Evolutionary conservation across 2,329 filamentous ascomycete genomes (phyloP).

Genomic region (Monilinia fructigena): DNA sequence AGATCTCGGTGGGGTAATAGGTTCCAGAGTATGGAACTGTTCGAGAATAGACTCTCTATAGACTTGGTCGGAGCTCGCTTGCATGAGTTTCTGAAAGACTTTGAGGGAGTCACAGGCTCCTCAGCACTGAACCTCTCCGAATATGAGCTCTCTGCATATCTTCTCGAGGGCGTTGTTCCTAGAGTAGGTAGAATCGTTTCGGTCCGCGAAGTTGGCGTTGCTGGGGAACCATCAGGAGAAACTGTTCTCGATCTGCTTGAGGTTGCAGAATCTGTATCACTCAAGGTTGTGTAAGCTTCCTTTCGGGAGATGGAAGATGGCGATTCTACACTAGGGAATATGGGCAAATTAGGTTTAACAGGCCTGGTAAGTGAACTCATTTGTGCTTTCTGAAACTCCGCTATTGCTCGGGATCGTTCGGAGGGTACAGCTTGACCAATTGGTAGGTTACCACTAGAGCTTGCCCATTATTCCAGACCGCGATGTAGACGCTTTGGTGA

Average conservation of each 20-base stretch:
- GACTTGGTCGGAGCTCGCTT: neutral
- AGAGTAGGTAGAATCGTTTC: neutral
- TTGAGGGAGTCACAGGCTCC: neutral
- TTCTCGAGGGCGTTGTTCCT: neutral
- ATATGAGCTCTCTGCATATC: neutral
- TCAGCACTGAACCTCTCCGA: neutral
- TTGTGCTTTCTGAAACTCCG: constrained; percentile 1
- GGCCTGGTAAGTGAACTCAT: neutral
- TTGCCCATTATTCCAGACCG: neutral
- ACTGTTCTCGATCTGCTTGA: constrained; percentile 9
- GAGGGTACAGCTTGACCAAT: constrained; percentile 7
- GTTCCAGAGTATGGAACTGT: neutral
- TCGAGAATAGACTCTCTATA: too few species aligned
- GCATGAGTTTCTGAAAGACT: neutral
- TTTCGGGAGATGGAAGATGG: neutral
- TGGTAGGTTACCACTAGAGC: neutral
- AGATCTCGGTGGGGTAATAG: neutral
- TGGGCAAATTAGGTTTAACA: neutral
- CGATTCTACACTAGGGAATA: neutral
- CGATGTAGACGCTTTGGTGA: neutral
- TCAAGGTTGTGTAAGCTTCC: neutral
- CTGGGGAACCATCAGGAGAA: neutral
- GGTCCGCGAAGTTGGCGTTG: neutral
- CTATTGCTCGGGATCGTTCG: constrained; percentile 11
- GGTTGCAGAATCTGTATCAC: neutral